Percentiles rank a stretch among this genome's conserved stretches.
Conservation (phyloP, 2,329 filamentous ascomycete genomes). For the Aspergillus fijiensis region DNA sequence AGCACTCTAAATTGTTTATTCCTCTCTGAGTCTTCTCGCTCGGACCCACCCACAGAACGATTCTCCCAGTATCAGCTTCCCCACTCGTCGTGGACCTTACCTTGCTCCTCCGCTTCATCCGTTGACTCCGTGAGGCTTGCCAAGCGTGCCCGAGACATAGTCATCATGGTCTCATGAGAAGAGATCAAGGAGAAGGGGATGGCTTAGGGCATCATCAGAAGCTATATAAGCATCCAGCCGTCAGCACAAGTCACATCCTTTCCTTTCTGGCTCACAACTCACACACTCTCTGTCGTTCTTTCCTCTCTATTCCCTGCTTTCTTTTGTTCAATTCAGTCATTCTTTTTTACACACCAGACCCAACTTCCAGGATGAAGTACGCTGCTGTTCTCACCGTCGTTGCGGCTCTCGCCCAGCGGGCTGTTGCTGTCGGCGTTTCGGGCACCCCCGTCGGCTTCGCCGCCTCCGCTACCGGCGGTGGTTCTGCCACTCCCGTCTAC, state of each 20-base stretch:
- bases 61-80: background rate
- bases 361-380: conserved; percentile 21
- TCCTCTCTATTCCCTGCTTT: background rate
- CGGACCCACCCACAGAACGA: background rate
- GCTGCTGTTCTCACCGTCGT: conserved; percentile 16
- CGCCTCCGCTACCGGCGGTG: conserved; percentile 60
- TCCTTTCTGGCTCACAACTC: conserved; percentile 3
- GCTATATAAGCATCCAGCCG: background rate
- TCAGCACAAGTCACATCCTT: conserved; percentile 1
- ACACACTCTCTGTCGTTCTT: conserved; percentile 6
- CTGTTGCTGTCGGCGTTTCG: conserved; percentile 19
- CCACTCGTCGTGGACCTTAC: background rate
- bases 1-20: background rate
- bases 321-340: conserved; percentile 4
- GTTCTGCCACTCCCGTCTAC: conserved; percentile 54
- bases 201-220: background rate
- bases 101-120: background rate
- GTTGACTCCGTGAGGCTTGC: background rate
- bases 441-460: conserved; percentile 50
- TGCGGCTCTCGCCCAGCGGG: conserved; percentile 16
- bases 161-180: background rate
- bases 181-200: background rate
- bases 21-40: background rate
- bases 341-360: background rate
- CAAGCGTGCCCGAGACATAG: background rate